Conservation (phyloP, 2,329 filamentous ascomycete genomes). For the Diaporthe sp. region DNA sequence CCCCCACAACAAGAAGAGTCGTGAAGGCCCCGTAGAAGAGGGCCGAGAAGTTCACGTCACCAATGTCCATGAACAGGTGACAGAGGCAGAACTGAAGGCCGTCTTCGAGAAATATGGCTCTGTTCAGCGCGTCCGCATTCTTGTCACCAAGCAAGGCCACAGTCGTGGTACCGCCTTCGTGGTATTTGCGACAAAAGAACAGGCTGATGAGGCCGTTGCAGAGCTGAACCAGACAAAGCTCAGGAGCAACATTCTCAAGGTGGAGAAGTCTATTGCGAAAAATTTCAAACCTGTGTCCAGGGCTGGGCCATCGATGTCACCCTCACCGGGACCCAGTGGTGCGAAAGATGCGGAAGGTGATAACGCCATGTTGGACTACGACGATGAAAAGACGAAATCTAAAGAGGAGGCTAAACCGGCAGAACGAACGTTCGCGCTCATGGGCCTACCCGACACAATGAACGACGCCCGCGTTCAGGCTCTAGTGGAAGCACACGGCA, state of each 20-base stretch:
- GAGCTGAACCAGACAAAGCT: conserved; percentile 80
- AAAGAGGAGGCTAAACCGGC: conserved; percentile 42
- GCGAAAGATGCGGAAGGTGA: conserved; percentile 51
- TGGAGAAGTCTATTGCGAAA: conserved; percentile 69
- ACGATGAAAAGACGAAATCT: conserved; percentile 23
- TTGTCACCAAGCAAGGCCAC: conserved; percentile 75
- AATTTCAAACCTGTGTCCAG: conserved; percentile 70
- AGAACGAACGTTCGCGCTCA: conserved; percentile 75
- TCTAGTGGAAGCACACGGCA: conserved; percentile 78
- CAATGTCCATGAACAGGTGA: conserved; percentile 72
- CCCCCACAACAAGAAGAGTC: conserved; percentile 80
- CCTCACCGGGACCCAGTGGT: conserved; percentile 49
- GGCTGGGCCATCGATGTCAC: conserved; percentile 49
- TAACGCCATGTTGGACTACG: conserved; percentile 52
- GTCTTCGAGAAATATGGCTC: conserved; percentile 82
- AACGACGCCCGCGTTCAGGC: conserved; percentile 86
- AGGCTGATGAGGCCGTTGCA: conserved; percentile 74
- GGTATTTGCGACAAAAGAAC: conserved; percentile 78
- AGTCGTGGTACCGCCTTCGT: conserved; percentile 86
- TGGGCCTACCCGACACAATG: conserved; percentile 92
- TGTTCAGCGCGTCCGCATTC: conserved; percentile 79
- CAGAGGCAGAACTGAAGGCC: conserved; percentile 77
- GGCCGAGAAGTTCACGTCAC: conserved; percentile 87
- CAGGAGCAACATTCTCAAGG: conserved; percentile 74
- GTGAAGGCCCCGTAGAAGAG: conserved; percentile 85